A percentile compares a stretch with the other conserved stretches of the same genome.
Conservation (phyloP, 495 filamentous ascomycete genomes). For the Viridothelium virens region DNA sequence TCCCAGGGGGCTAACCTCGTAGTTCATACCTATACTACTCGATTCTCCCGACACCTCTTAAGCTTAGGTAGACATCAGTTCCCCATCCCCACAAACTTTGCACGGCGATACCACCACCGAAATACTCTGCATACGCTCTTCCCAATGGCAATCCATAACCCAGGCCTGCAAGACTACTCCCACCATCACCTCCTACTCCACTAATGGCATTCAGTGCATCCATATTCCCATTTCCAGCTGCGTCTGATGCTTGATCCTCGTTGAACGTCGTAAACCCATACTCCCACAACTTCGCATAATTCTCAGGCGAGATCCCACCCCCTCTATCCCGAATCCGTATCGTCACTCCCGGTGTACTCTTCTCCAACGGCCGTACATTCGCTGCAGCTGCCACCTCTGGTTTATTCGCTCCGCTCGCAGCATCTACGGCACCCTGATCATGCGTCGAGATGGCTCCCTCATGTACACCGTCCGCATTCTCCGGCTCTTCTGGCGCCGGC, state of each 20-base stretch:
- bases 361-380: conserved; percentile 47
- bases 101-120: conserved; percentile 89
- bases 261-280: conserved; percentile 94
- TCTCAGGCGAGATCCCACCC: conserved; percentile 77
- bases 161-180: conserved; percentile 72
- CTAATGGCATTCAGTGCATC: conserved; percentile 70
- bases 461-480: not conserved
- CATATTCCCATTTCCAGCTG: conserved; percentile 39
- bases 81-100: conserved; percentile 97
- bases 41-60: conserved; percentile 69
- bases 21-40: conserved; percentile 16
- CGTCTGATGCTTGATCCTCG: conserved; percentile 48
- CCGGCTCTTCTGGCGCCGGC: conserved; percentile 58
- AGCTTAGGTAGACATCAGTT: conserved; percentile 67
- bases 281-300: conserved; percentile 82
- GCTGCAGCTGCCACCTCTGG: conserved; percentile 14
- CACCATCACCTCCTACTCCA: conserved; percentile 54
- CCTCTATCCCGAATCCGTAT: conserved; percentile 94
- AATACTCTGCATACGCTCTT: conserved; percentile 94
- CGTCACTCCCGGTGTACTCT: conserved; percentile 72
- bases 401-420: conserved; percentile 21
- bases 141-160: conserved; percentile 90
- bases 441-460: conserved; percentile 21
- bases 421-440: conserved; percentile 35
- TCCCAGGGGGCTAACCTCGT: not conserved